Percentiles rank a stretch among this genome's conserved stretches.
Evolutionary conservation across 2,329 filamentous ascomycete genomes (phyloP).

Genomic region (Colletotrichum filicis): DNA sequence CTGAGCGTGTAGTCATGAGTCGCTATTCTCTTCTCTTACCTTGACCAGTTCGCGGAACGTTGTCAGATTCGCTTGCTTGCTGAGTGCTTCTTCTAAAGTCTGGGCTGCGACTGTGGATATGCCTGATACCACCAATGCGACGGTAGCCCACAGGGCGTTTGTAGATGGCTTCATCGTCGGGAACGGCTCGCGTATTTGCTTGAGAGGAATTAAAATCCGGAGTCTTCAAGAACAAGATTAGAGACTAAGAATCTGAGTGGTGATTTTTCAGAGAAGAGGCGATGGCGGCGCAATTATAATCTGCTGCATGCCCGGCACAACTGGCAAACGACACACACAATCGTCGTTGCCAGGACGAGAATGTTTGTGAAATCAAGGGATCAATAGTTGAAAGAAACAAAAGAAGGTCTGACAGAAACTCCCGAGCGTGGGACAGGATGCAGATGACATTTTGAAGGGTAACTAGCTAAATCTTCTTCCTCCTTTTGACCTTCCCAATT

Average conservation of each 20-base stretch:
- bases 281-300: background rate
- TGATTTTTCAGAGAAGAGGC: background rate
- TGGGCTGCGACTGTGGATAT: constrained; percentile 37
- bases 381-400: background rate
- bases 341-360: background rate
- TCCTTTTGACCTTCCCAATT: background rate
- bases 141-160: background rate
- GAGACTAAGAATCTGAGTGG: background rate
- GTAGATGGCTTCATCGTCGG: constrained; percentile 3
- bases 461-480: background rate
- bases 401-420: too few species aligned
- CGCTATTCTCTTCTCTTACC: constrained; percentile 40
- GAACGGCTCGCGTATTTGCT: background rate
- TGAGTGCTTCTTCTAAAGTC: constrained; percentile 53
- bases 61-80: constrained; percentile 52
- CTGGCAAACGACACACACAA: background rate
- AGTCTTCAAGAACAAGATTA: background rate
- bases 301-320: background rate
- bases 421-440: background rate
- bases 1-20: background rate
- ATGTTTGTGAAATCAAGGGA: background rate
- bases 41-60: constrained; percentile 56
- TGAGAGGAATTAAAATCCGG: background rate
- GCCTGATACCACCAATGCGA: background rate
- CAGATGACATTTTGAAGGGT: background rate